phyloP scores from a whole-genome alignment of 192 early-diverging fungal genomes.

The Umbelopsis sp. region DNA sequence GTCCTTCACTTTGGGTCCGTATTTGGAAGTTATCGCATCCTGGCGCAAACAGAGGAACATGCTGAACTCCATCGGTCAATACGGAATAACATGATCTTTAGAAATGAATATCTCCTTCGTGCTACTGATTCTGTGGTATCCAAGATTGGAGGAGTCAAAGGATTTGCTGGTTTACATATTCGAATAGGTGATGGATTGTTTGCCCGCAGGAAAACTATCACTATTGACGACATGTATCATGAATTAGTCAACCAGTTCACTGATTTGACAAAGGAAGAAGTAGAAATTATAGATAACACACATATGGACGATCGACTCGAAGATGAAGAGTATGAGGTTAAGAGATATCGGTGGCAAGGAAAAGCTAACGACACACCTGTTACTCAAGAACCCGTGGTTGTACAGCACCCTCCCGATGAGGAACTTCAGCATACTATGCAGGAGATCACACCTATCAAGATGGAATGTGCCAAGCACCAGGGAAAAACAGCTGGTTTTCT shows the following conservation, averaged over 20 bases:
- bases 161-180: constrained; percentile 53
- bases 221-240: constrained; percentile 51
- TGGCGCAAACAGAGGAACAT: constrained; percentile 47
- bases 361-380: neutral
- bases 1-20: constrained; percentile 58
- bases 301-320: constrained; percentile 41
- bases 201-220: constrained; percentile 41
- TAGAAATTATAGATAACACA: constrained; percentile 23
- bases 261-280: constrained; percentile 35
- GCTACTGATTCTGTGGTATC: constrained; percentile 45
- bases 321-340: constrained; percentile 39
- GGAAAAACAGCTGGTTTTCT: constrained; percentile 8
- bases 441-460: neutral
- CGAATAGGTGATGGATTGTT: constrained; percentile 58
- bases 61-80: constrained; percentile 39
- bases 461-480: neutral
- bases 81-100: constrained; percentile 47
- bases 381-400: constrained; percentile 15
- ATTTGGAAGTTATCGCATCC: constrained; percentile 49
- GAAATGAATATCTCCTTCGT: constrained; percentile 45
- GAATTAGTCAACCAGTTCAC: constrained; percentile 42
- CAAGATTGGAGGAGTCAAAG: constrained; percentile 47
- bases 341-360: constrained; percentile 15
- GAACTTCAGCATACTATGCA: neutral
- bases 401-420: constrained; percentile 22